These are phyloP conservation scores for Picochlorum sp. DNA, from an alignment of 139 green algal species.

Conservation along the genomic window DNA sequence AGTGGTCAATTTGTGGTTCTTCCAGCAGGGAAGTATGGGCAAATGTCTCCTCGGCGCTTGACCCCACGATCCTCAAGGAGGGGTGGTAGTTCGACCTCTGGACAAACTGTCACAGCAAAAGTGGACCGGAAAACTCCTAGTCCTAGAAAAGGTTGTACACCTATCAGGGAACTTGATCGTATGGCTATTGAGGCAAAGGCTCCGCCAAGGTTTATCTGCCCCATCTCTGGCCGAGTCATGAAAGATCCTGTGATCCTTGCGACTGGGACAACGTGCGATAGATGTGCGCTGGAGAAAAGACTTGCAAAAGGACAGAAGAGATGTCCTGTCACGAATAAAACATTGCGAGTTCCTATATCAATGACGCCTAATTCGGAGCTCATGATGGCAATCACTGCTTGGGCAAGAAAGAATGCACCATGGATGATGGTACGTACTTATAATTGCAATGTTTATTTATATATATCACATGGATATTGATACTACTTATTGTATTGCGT, in stretches of 20 bases:
- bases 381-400: conserved; percentile 42
- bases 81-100: not conserved
- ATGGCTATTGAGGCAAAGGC: conserved; percentile 26
- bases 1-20: not conserved
- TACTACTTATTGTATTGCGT: not conserved
- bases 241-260: conserved; percentile 47
- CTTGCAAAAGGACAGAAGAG: conserved; percentile 30
- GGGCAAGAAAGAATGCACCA: conserved; percentile 31
- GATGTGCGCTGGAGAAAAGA: conserved; percentile 36
- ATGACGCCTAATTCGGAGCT: conserved; percentile 42
- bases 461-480: not conserved
- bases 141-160: not conserved
- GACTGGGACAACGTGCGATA: conserved; percentile 44
- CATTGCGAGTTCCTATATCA: conserved; percentile 29
- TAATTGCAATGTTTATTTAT: conserved; percentile 7
- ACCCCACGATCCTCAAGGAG: not conserved
- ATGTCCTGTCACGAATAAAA: conserved; percentile 41
- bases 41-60: not conserved
- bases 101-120: not conserved
- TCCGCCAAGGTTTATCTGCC: conserved; percentile 53
- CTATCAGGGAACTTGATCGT: not conserved
- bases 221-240: conserved; percentile 47
- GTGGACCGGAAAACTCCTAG: no score
- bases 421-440: conserved; percentile 38
- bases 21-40: not conserved